Base-by-base conservation (phyloP, 139 green algal species). In the Gonium pectorale region DNA sequence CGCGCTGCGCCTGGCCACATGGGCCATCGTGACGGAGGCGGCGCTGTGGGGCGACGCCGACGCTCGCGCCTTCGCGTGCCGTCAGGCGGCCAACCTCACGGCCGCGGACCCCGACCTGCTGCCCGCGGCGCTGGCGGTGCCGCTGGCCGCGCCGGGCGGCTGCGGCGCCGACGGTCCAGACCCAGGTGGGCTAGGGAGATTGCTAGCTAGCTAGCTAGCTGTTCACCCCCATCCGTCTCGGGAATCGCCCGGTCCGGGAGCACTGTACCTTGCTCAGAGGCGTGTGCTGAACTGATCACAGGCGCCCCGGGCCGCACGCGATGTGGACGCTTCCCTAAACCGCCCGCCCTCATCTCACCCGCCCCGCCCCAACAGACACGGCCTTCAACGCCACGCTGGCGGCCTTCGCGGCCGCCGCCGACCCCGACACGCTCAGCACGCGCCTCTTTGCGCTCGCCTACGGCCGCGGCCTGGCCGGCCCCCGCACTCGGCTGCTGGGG, bases 1-100 rank as follows among this genome's bases (percentile, higher is more conserved):
- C 59, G 59, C 71, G 59, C 41, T 72, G 40, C 75, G 75, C 31
- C 21, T 82, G 59, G 40, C 75, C 40, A 26, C 44, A 15, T 60
- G 40, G 40, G 62, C n/a, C 41, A 5, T 82, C 26, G 19, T 82
- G 8, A 60, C 41, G 40, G 75, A 82, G 75, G 75, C 75, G 29
- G 75, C 75, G 29, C 40, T 82, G 59, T 82, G 56, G 75, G 75
- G 75, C n/a, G 75, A 82, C 27, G 1, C 75, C 2, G 59, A 33
- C 21, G 59, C 75, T 15, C 21, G 29, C 29, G 43, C 38, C 56
- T 72, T 82, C 59, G 38, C n/a, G 13, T 82, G 75, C 75, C 2
- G 7, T 2, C 75, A 49, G 75, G 59, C 59, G 13, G 29, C 38
- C 17, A 49, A 33, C 38, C 21, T 38, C 11, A 41, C 38, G 0